Evolutionary conservation across 2,329 filamentous ascomycete species (phyloP).

Genomic region (Fusarium xylarioides): DNA sequence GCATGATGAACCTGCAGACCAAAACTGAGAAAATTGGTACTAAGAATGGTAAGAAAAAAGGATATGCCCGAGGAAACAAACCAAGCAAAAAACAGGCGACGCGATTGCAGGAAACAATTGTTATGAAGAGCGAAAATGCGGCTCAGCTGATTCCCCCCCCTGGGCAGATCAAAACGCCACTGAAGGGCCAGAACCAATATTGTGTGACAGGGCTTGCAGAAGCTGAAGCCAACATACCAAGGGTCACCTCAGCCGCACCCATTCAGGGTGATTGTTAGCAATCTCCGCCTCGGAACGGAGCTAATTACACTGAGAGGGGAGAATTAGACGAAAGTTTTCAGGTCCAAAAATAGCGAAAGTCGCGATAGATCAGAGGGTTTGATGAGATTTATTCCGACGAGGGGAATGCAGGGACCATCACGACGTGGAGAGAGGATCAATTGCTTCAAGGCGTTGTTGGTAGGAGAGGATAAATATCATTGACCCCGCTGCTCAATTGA

Average conservation of each 20-base stretch:
- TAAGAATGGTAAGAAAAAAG: background rate
- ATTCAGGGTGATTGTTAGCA: background rate
- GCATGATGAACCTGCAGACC: background rate
- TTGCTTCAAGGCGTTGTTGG: background rate
- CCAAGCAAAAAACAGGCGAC: background rate
- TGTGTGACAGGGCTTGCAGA: background rate
- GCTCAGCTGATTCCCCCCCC: background rate
- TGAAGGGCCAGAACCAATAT: background rate
- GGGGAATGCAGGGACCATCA: background rate
- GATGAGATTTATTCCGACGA: accelerated
- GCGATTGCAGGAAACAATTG: background rate
- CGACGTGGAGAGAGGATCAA: background rate
- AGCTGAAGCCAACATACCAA: background rate
- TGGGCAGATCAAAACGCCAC: background rate
- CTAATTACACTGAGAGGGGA: background rate
- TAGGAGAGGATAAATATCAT: background rate
- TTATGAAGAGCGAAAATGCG: background rate
- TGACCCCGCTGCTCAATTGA: background rate
- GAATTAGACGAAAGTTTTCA: no score
- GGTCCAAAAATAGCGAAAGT: background rate
- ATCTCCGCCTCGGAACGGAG: background rate
- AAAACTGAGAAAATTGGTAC: background rate
- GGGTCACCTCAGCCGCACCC: background rate
- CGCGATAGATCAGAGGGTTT: background rate
- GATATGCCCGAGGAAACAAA: background rate